Evolutionary conservation across 1,139 yeast genomes (phyloP).

Genomic region (Arxiozyma telluris): DNA sequence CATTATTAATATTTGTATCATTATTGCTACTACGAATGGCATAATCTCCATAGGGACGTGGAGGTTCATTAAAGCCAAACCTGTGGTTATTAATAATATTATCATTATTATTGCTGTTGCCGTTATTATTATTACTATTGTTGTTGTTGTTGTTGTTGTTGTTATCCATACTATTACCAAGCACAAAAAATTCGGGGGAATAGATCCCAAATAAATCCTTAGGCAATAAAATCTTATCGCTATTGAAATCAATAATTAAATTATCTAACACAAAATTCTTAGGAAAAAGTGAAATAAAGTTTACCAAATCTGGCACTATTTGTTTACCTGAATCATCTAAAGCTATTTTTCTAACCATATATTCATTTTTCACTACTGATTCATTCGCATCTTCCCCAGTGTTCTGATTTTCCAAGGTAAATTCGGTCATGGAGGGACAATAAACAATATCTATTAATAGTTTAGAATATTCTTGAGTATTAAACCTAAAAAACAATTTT

Average conservation of each 20-base stretch:
- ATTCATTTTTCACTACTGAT: neutral
- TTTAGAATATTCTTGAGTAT: neutral
- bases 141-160: neutral
- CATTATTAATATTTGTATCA: neutral
- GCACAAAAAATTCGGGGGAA: conserved; percentile 9
- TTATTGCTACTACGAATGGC: neutral
- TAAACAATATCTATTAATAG: conserved; percentile 3
- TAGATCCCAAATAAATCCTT: conserved; percentile 15
- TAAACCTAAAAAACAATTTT: neutral
- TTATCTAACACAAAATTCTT: conserved; percentile 3
- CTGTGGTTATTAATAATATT: neutral
- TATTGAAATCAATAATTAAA: conserved; percentile 8
- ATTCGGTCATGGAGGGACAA: neutral
- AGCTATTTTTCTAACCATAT: neutral
- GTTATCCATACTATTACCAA: neutral
- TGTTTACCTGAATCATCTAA: too few species aligned
- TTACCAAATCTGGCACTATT: neutral
- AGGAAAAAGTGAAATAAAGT: neutral
- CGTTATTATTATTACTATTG: neutral
- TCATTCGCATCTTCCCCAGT: too few species aligned
- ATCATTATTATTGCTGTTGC: neutral
- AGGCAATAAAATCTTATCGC: conserved; percentile 3
- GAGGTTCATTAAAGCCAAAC: too few species aligned
- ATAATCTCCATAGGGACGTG: too few species aligned
- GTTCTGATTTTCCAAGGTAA: neutral